Percentiles rank a stretch among this genome's conserved stretches.
Conservation (phyloP, 2,329 filamentous ascomycete genomes). For the Diaporthe caulivora region DNA sequence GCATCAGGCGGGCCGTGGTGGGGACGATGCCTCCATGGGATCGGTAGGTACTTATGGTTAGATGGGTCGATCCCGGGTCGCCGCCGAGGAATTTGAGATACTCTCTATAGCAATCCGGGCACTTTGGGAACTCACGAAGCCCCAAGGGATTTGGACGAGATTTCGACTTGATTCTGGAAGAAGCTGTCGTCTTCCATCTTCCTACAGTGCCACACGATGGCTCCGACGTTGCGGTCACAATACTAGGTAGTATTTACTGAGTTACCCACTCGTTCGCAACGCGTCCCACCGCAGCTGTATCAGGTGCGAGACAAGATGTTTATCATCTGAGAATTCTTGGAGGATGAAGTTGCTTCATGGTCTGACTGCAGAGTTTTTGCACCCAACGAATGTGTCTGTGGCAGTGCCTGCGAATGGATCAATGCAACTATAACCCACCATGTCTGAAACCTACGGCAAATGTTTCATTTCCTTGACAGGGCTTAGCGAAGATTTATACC, state of each 20-base stretch:
- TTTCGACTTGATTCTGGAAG: background rate
- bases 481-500: background rate
- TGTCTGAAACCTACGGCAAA: slow-evolving; percentile 9
- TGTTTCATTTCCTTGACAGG: slow-evolving; percentile 27
- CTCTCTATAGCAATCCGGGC: background rate
- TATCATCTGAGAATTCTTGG: background rate
- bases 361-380: slow-evolving; percentile 1
- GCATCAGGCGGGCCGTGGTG: slow-evolving; percentile 25
- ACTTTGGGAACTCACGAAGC: background rate
- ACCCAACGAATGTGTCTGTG: background rate
- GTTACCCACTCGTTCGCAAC: slow-evolving; percentile 14
- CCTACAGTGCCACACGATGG: slow-evolving; percentile 12
- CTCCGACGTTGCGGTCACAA: background rate
- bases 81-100: background rate
- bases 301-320: slow-evolving; percentile 13
- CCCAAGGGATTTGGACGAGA: background rate
- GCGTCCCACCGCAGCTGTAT: slow-evolving; percentile 18
- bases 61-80: background rate
- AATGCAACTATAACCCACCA: slow-evolving; percentile 1
- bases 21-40: slow-evolving; percentile 4
- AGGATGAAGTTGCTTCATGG: background rate
- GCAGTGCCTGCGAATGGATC: slow-evolving; percentile 8
- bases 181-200: background rate
- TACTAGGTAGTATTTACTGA: slow-evolving; percentile 9
- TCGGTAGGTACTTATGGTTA: background rate